phyloP scores from a whole-genome alignment of 1,139 yeast genomes.

The Casaregolazyma suthepensis region DNA sequence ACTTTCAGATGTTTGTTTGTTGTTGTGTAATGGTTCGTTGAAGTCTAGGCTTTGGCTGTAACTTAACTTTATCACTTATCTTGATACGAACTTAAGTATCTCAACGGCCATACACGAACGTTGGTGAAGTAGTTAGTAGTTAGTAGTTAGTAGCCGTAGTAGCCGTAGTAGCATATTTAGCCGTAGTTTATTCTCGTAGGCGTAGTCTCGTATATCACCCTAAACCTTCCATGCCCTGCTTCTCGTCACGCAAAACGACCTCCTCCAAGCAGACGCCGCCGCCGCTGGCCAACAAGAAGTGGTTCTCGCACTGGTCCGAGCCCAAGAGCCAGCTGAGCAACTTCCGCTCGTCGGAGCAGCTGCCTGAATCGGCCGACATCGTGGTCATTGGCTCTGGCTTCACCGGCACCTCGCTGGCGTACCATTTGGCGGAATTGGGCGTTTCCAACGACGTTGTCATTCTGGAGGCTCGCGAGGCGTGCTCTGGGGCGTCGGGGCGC shows the following conservation, averaged over 20 bases:
- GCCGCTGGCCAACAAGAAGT: conserved; percentile 12
- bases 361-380: conserved; percentile 32
- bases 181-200: too few species aligned
- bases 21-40: too few species aligned
- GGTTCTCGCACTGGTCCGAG: conserved; percentile 19
- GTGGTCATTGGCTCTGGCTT: conserved; percentile 40
- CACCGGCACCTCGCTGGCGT: conserved; percentile 38
- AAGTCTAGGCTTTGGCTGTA: too few species aligned
- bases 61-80: too few species aligned
- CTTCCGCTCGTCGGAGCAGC: conserved; percentile 17
- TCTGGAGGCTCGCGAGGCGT: conserved; percentile 39
- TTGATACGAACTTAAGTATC: too few species aligned
- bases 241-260: background rate
- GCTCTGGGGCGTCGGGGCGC: conserved; percentile 46
- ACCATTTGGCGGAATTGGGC: conserved; percentile 22
- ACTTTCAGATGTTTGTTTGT: too few species aligned
- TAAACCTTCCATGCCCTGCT: conserved; percentile 3
- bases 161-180: too few species aligned
- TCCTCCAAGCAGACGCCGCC: conserved; percentile 1
- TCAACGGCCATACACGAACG: too few species aligned
- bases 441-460: conserved; percentile 28
- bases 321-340: conserved; percentile 16
- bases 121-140: too few species aligned
- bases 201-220: background rate
- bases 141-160: too few species aligned